Base-by-base conservation (phyloP, 257 asterid species). In the Euphrasia confusa region DNA sequence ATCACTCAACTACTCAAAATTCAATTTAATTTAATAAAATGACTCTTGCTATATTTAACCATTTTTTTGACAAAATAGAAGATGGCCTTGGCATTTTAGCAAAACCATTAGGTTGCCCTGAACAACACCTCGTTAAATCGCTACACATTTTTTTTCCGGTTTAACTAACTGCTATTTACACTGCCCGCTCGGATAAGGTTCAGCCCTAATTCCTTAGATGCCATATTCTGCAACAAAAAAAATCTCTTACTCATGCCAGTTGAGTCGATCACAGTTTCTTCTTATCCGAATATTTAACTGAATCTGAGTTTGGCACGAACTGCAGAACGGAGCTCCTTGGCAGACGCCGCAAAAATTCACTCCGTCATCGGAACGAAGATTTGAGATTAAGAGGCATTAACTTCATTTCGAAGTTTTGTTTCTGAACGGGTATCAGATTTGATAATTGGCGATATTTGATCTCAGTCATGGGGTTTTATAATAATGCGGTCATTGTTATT, bases 141-240 rank as follows among this genome's bases (percentile, higher is more conserved):
- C 33, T 3, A 35, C 40, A 35, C 40, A 2, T 35, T 7, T 35
- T 33, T 35, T 35, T 7, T 10, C 9, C 10, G 9, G 9, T 35
- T 35, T 9, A 35, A 35, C 9, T 7, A 6, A 5, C 40, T 35
- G 40, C 9, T 33, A 11, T 2, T 44, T 44, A 3, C 50, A 45
- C 17, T 45, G 7, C 70, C 77, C 58, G 70, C 72, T 21, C 64
- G 48, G 47, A 44, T 67, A 65, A 58, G 14, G 61, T 61, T 58
- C 15, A 68, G 61, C 78, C 81, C 78, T 76, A 72, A 72, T 18
- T 56, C 18, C 35, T 11, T 54, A 58, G 45, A 21, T 60, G 50
- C 18, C 32, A 14, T n/a, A 44, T 13, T 26, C 7, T 32, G 52
- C 35, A 60, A 33, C 47, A 1, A 33, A 24, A 59, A 42, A 13